Conservation (phyloP, 257 asterid species). For the Schizonepeta tenuifolia region DNA sequence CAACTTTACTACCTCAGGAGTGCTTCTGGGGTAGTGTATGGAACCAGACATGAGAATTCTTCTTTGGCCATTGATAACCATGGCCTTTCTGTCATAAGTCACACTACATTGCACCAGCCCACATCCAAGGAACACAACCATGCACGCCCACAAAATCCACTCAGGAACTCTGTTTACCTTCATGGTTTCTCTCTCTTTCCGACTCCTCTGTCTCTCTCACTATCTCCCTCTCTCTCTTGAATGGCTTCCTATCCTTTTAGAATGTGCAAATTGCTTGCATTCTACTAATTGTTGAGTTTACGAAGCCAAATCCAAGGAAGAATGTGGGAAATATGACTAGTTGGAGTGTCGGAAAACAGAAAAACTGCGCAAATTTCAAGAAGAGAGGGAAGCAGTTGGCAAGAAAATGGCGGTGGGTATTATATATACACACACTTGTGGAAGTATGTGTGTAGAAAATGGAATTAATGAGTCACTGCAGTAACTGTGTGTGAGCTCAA, state of each 20-base stretch:
- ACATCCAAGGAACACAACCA: conserved; percentile 50
- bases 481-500: conserved; percentile 38
- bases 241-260: conserved; percentile 17
- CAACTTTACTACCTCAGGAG: conserved; percentile 69
- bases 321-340: conserved; percentile 29
- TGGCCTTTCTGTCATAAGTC: conserved; percentile 72
- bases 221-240: conserved; percentile 29
- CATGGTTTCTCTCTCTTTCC: conserved; percentile 42
- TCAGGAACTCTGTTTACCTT: conserved; percentile 38
- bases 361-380: conserved; percentile 31
- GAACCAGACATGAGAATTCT: conserved; percentile 89
- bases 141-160: conserved; percentile 55
- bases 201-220: background rate
- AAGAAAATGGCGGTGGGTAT: conserved; percentile 26
- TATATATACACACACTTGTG: conserved; percentile 9
- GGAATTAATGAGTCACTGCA: conserved; percentile 7
- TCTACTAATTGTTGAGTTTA: conserved; percentile 29
- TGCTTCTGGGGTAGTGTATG: conserved; percentile 93
- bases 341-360: conserved; percentile 39
- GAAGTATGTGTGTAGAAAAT: conserved; percentile 2
- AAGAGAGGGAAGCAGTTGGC: conserved; percentile 37
- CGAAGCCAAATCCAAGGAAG: conserved; percentile 40
- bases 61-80: conserved; percentile 71
- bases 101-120: conserved; percentile 65
- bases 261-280: conserved; percentile 31